Conservation (phyloP, 2,329 filamentous ascomycete genomes). For the Grosmannia serpens region DNA sequence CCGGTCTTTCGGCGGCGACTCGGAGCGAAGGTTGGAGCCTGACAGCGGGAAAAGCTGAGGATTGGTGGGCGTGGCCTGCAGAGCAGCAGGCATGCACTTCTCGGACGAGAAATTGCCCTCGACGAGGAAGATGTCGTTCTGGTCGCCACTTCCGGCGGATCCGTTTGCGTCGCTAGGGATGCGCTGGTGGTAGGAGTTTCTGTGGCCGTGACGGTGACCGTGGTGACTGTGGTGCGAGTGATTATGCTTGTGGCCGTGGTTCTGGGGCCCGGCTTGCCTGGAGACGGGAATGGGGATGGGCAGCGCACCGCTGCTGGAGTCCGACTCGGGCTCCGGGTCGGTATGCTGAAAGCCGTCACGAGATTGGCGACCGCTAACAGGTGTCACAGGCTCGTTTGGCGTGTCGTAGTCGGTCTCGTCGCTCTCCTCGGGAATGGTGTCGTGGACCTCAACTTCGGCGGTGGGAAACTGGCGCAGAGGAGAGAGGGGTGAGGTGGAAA, state of each 20-base stretch:
- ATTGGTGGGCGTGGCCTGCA: not conserved
- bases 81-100: not conserved
- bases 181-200: not conserved
- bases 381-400: slow-evolving; percentile 49
- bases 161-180: not conserved
- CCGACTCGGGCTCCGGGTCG: slow-evolving; percentile 17
- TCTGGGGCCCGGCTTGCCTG: slow-evolving; percentile 16
- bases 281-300: slow-evolving; percentile 1
- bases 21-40: not conserved
- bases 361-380: slow-evolving; percentile 45
- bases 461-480: slow-evolving; percentile 36
- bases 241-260: slow-evolving; percentile 10
- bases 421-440: slow-evolving; percentile 44
- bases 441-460: slow-evolving; percentile 28
- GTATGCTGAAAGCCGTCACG: slow-evolving; percentile 36
- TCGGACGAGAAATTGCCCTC: not conserved
- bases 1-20: not conserved
- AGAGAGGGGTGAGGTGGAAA: slow-evolving; percentile 21
- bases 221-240: slow-evolving; percentile 12
- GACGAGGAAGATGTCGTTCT: not conserved
- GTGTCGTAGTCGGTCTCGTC: slow-evolving; percentile 51
- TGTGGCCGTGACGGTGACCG: slow-evolving; percentile 3
- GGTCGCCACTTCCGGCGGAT: not conserved
- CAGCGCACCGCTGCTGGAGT: slow-evolving; percentile 13
- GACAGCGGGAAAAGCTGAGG: not conserved